Base-by-base conservation (phyloP, 768 basidiomycete genomes). In the Fomitopsis serialis region DNA sequence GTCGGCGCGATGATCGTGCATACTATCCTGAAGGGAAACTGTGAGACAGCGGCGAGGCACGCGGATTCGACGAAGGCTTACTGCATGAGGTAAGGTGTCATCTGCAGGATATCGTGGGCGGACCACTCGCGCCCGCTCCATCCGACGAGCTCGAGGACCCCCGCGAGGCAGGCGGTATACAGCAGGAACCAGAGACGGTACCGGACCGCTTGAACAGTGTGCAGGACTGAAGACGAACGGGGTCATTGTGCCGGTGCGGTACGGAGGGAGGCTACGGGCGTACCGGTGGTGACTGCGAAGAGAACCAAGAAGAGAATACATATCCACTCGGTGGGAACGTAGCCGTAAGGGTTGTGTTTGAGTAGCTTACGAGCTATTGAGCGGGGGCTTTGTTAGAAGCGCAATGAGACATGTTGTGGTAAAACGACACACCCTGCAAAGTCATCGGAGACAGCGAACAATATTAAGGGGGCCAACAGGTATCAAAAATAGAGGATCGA, bases 1-100 rank as follows among this genome's bases (percentile, higher is more conserved):
- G 80, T 79, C 1, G 83, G 83, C 1, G 75, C 76, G 40, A 84
- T 66, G 59, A 86, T 82, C 2, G 79, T 78, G 7, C 68, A 66
- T 5, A 68, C 66, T n/a, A 81, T 78, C 62, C 81, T 81, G 40
- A 45, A 47, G 11, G 5, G 15, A 42, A 17, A 17, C 42, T 22
- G 24, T 8, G n/a, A n/a, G n/a, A n/a, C n/a, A n/a, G n/a, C n/a
- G n/a, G n/a, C n/a, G n/a, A n/a, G n/a, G n/a, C n/a, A n/a, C n/a
- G n/a, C n/a, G n/a, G n/a, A n/a, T n/a, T n/a, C n/a, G n/a, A n/a
- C n/a, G n/a, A n/a, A n/a, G n/a, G n/a, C n/a, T n/a, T 50, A 72
- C 70, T 78, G 74, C 57, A 75, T 74, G 43, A 74, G 52, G 60
- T 71, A 79, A 0, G 75, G 68, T n/a, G 17, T 63, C 62, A 22